These are phyloP conservation scores for Salvia miltiorrhiza DNA, from an alignment of 257 asterid species.

Conservation along the genomic window DNA sequence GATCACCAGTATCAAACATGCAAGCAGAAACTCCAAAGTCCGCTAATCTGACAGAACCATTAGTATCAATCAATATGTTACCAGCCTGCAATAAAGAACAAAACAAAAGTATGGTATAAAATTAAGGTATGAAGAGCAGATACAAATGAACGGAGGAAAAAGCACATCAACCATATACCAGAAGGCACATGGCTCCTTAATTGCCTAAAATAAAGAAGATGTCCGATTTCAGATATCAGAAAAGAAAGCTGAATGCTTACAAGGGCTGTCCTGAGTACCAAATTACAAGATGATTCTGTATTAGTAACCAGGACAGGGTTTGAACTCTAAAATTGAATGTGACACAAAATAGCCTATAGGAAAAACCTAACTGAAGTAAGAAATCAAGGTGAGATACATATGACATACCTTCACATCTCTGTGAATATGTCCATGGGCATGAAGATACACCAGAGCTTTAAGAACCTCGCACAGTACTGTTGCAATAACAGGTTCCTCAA, in stretches of 20 bases:
- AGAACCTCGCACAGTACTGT: constrained; percentile 83
- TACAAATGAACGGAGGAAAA: constrained; percentile 6
- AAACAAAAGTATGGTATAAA: neutral
- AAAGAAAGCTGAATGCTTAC: constrained; percentile 11
- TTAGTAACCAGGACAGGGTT: neutral
- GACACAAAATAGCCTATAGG: constrained; percentile 5
- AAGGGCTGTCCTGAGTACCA: constrained; percentile 6
- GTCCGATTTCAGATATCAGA: constrained; percentile 1
- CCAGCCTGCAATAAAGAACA: constrained; percentile 73
- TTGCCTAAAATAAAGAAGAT: constrained; percentile 4
- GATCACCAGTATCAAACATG: constrained; percentile 96
- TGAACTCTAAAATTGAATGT: neutral
- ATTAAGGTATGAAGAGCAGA: constrained; percentile 5
- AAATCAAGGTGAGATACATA: constrained; percentile 13
- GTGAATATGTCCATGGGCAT: constrained; percentile 92
- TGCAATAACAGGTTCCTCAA: constrained; percentile 98
- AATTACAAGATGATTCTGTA: neutral
- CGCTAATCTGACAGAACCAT: constrained; percentile 84
- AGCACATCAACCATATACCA: constrained; percentile 22
- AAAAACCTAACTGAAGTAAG: too few relatives aligned
- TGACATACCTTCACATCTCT: constrained; percentile 89
- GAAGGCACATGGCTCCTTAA: neutral
- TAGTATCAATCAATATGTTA: constrained; percentile 78
- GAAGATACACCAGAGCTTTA: constrained; percentile 97
- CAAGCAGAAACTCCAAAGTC: constrained; percentile 98